phyloP scores from a whole-genome alignment of 768 basidiomycete species.

The Hygrocybe punicea region DNA sequence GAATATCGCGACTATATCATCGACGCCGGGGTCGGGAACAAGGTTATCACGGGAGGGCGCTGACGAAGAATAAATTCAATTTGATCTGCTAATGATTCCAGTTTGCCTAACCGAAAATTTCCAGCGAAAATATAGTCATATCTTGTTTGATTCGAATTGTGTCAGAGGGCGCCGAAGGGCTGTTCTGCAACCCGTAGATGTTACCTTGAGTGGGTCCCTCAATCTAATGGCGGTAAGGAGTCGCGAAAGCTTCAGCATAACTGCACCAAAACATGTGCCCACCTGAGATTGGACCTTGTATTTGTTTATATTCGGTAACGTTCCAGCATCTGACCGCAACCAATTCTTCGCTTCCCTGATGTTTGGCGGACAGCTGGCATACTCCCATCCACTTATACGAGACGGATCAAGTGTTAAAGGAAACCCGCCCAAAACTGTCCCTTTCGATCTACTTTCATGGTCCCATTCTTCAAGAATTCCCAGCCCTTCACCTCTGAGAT shows the following conservation, averaged over 20 bases:
- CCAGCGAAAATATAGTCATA: constrained; percentile 79
- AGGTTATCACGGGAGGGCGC: constrained; percentile 57
- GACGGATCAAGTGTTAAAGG: constrained; percentile 18
- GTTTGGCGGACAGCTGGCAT: constrained; percentile 66
- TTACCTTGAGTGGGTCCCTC: constrained; percentile 75
- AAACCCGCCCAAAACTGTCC: neutral
- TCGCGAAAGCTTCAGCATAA: neutral
- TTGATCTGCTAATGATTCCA: neutral
- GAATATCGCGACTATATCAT: constrained; percentile 67
- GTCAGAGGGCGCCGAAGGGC: constrained; percentile 34
- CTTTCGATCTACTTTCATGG: neutral
- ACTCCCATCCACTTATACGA: constrained; percentile 74
- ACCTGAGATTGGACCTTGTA: constrained; percentile 52
- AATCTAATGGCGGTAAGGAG: constrained; percentile 40
- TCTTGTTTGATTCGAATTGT: constrained; percentile 55
- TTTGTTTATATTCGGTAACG: constrained; percentile 3
- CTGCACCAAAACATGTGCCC: constrained; percentile 3
- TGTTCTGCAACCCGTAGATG: constrained; percentile 62
- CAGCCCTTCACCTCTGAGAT: constrained; percentile 62
- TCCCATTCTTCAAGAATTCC: constrained; percentile 60
- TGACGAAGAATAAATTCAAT: constrained; percentile 23
- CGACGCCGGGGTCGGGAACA: constrained; percentile 62
- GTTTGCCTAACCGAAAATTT: constrained; percentile 68
- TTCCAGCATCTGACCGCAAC: constrained; percentile 35
- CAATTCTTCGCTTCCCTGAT: constrained; percentile 52